Base-by-base conservation (phyloP, 192 early-diverging fungal genomes). In the Coemansia sp. region DNA sequence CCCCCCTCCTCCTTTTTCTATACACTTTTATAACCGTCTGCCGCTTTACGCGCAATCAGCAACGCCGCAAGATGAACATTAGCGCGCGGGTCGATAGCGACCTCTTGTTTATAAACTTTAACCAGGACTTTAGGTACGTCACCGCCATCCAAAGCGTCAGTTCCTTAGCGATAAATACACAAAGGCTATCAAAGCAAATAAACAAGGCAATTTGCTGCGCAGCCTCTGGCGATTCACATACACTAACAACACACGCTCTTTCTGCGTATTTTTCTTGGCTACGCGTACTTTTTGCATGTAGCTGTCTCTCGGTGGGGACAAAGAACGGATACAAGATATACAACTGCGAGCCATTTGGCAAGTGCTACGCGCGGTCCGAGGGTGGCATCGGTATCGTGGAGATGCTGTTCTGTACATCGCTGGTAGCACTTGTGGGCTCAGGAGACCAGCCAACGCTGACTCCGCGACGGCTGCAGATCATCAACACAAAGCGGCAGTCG, bases 401-500 rank as follows among this genome's bases (percentile, higher is more conserved):
- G 77, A 97, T 99, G 93, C 78, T 99, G 28, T 99, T 96, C 52
- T 93, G 86, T 49, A 99, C 96, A 5, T 91, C 87, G n/a, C 78
- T 99, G 5, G 91, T 99, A 0, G 96, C 96, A 2, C 78, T 99
- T 22, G 94, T 97, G 8, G 96, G 94, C 4, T 86, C 92, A 15
- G 93, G 93, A 7, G 91, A 94, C 56, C 90, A 93, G 52, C 89
- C 91, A 18, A 53, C 83, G 27, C 85, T 90, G 42, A 92, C 90
- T 28, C 91, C 93, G 36, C 81, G 94, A 49, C 79, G 90, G 45
- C 77, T 98, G 43, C 93, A 95, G 58, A 92, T 98, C 38, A 87
- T 87, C 29, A 99, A 99, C 68, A 99, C 96, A 33, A 99, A 99
- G 89, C 77, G 94, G 55, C 90, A 95, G 79, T 90, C 92, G 4